Evolutionary conservation across 495 filamentous ascomycete genomes (phyloP).

Genomic region (Glarea lozoyensis): DNA sequence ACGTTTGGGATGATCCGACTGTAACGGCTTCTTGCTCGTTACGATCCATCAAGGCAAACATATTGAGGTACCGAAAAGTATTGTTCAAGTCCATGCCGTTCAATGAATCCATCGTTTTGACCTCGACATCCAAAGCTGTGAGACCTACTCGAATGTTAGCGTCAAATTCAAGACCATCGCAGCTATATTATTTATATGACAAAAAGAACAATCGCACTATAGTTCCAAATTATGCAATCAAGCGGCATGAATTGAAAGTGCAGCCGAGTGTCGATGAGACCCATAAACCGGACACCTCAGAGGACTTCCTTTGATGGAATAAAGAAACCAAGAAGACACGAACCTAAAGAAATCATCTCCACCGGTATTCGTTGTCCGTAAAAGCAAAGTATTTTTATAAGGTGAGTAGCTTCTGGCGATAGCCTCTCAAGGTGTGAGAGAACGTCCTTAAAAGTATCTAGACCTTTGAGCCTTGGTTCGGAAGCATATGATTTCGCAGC

Average conservation of each 20-base stretch:
- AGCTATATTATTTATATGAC: too few species aligned
- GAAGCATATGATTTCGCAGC: slow-evolving; percentile 63
- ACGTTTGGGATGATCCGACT: slow-evolving; percentile 33
- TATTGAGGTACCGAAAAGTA: slow-evolving; percentile 57
- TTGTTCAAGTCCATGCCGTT: slow-evolving; percentile 44
- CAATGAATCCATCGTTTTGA: slow-evolving; percentile 46
- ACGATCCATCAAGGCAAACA: slow-evolving; percentile 62
- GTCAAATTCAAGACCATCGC: not conserved
- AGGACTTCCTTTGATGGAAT: too few species aligned
- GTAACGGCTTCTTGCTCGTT: slow-evolving; percentile 44
- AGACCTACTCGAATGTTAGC: slow-evolving; percentile 25
- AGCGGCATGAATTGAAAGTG: too few species aligned
- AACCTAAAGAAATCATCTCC: slow-evolving; percentile 61
- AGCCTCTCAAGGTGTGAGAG: slow-evolving; percentile 58
- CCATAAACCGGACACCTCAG: too few species aligned
- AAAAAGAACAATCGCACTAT: too few species aligned
- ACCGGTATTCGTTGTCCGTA: slow-evolving; percentile 68
- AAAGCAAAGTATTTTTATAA: slow-evolving; percentile 68
- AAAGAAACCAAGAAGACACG: too few species aligned
- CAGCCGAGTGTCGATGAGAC: too few species aligned
- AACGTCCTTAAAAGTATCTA: slow-evolving; percentile 59
- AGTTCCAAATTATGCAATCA: too few species aligned
- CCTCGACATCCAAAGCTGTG: slow-evolving; percentile 45
- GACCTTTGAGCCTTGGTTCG: slow-evolving; percentile 56
- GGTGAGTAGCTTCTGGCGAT: slow-evolving; percentile 54